Evolutionary conservation across 208 protist species (phyloP).

Genomic region (Acanthamoeba quina): DNA sequence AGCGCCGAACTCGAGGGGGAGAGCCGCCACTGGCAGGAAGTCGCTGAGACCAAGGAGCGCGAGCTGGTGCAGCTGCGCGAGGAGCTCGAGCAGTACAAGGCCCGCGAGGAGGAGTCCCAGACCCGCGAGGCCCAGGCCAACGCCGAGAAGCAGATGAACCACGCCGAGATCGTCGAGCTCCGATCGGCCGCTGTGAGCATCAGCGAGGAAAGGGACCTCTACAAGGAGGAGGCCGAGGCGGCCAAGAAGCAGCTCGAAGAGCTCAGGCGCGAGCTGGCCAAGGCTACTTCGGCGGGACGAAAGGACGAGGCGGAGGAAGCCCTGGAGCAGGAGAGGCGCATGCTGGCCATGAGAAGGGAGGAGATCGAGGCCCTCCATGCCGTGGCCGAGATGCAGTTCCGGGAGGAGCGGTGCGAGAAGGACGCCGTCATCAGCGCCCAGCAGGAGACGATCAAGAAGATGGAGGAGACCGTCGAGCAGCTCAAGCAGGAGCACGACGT

Average conservation of each 20-base stretch:
- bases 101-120: not conserved
- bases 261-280: not conserved
- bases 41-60: constrained; percentile 2
- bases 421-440: not conserved
- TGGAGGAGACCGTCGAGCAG: not conserved
- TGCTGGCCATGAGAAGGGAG: not conserved
- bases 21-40: not conserved
- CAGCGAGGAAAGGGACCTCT: not conserved
- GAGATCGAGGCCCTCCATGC: not conserved
- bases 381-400: not conserved
- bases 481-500: not conserved
- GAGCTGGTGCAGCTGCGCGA: not conserved
- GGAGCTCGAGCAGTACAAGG: not conserved
- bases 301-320: not conserved
- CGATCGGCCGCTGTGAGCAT: not conserved
- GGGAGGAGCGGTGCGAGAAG: not conserved
- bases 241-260: not conserved
- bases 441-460: not conserved
- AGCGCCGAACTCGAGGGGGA: constrained; percentile 38
- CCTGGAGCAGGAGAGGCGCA: not conserved
- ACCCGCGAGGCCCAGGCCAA: not conserved
- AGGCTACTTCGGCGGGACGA: not conserved
- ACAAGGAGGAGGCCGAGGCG: not conserved
- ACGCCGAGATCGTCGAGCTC: not conserved
- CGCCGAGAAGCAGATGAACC: not conserved